Evolutionary conservation across 306 rosid species (phyloP), one percentile per base, ranked within the genome.

Genomic region (Begonia loranthoides): DNA sequence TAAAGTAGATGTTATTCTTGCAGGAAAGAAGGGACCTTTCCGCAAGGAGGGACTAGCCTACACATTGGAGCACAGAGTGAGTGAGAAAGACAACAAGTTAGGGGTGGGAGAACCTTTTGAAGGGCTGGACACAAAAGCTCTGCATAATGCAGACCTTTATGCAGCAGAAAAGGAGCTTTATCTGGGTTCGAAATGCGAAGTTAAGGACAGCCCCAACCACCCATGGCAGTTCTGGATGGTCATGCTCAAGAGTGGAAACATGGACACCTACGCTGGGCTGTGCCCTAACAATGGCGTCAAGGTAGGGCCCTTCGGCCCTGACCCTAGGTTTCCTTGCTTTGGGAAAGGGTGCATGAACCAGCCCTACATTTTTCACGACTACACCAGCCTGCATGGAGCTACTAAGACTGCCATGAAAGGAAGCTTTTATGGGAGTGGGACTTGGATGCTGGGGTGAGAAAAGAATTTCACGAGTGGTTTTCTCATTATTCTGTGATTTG

Each of bases 341-440:
- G 76, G 74, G 1, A n/a, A 60, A n/a, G 86, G 86, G 48, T 79
- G 85, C 69, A 79, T 79, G 86, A 79, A 79, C 51, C 81, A 68
- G 50, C 86, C 86, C 13, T 77, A 71, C 14, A 61, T 79, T 9
- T 79, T 56, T 69, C 81, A 71, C 34, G 65, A 74, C 51, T 65
- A 65, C 55, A 54, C 85, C 8, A 74, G 62, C 43, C 43, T 71
- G 54, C 70, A 34, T 15, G 64, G 52, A 4, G 59, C 21, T 17
- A 55, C 2, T 19, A 19, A 19, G 22, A 19, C 22, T 2, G 22
- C 22, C 22, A 19, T 19, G 41, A 55, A 13, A 9, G 81, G 81
- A 16, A 72, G 71, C 9, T 79, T 74, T 64, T 74, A 71, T 55
- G 85, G 85, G 54, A 74, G 2, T 79, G 70, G 68, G 85, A 79